phyloP scores from a whole-genome alignment of 306 rosid genomes.

The Corylus heterophylla region DNA sequence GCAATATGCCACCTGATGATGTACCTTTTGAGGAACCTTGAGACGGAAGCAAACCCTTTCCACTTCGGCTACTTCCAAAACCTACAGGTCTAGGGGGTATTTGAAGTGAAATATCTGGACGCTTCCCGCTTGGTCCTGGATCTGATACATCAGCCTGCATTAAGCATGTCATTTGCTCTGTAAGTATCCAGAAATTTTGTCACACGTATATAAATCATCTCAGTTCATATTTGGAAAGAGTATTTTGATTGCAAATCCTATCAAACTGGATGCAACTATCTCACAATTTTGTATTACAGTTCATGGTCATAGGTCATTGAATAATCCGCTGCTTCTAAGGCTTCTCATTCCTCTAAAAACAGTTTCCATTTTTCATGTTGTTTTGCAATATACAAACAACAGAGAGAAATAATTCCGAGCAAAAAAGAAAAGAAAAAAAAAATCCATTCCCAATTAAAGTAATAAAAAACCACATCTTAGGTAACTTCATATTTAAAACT shows the following conservation, averaged over 20 bases:
- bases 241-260: neutral
- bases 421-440: neutral
- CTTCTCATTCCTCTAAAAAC: neutral
- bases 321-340: neutral
- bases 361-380: neutral
- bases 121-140: slow-evolving; percentile 49
- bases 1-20: slow-evolving; percentile 60
- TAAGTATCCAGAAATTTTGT: neutral
- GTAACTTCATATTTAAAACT: neutral
- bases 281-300: neutral
- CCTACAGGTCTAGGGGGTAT: slow-evolving; percentile 79
- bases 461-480: neutral
- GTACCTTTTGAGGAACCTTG: slow-evolving; percentile 66
- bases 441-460: neutral
- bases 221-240: neutral
- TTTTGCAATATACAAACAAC: neutral
- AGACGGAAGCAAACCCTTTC: slow-evolving; percentile 67
- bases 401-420: neutral
- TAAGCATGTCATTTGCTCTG: slow-evolving; percentile 6
- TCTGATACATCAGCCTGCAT: slow-evolving; percentile 45
- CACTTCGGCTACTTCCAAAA: slow-evolving; percentile 54
- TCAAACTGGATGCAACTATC: neutral
- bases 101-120: slow-evolving; percentile 92
- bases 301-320: neutral
- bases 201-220: neutral